Percentiles rank a stretch among this genome's conserved stretches.
Evolutionary conservation across 768 basidiomycete species (phyloP).

Genomic region (Ephemerocybe angulata): DNA sequence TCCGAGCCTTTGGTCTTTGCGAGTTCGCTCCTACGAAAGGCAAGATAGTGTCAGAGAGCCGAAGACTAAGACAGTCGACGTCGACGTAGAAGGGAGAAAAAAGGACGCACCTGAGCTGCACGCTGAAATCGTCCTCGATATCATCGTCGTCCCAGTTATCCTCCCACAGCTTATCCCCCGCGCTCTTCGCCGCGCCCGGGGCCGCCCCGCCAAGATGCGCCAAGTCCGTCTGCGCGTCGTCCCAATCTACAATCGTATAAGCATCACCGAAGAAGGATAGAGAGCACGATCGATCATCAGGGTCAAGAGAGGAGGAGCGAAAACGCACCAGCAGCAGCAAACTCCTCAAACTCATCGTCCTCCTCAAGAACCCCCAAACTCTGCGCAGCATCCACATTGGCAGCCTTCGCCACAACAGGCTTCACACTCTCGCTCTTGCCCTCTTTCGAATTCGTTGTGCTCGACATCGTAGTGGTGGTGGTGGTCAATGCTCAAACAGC

Average conservation of each 20-base stretch:
- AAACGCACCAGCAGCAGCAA: constrained; percentile 71
- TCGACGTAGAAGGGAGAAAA: too few relatives aligned
- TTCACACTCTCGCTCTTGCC: not conserved
- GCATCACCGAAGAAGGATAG: not conserved
- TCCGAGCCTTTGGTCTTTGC: constrained; percentile 50
- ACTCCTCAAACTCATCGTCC: constrained; percentile 97
- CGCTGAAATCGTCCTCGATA: constrained; percentile 95
- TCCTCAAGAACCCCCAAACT: constrained; percentile 88
- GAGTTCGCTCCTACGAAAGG: constrained; percentile 51
- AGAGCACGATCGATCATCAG: not conserved
- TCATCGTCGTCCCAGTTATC: constrained; percentile 99
- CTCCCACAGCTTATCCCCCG: constrained; percentile 94
- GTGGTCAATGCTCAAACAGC: not conserved
- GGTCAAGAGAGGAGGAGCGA: not conserved
- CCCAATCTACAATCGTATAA: constrained; percentile 66
- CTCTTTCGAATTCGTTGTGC: constrained; percentile 8
- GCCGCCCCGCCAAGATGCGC: constrained; percentile 72
- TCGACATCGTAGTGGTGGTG: not conserved
- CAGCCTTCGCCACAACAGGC: not conserved
- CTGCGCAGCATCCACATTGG: not conserved
- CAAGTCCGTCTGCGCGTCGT: constrained; percentile 79
- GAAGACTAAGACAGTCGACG: too few relatives aligned
- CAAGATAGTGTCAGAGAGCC: too few relatives aligned
- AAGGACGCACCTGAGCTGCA: constrained; percentile 77
- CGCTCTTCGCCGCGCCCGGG: constrained; percentile 72